A percentile compares a stretch with the other conserved stretches of the same genome.
Conservation (phyloP, 192 early-diverging fungal genomes). For the Spizellomyces sp. region DNA sequence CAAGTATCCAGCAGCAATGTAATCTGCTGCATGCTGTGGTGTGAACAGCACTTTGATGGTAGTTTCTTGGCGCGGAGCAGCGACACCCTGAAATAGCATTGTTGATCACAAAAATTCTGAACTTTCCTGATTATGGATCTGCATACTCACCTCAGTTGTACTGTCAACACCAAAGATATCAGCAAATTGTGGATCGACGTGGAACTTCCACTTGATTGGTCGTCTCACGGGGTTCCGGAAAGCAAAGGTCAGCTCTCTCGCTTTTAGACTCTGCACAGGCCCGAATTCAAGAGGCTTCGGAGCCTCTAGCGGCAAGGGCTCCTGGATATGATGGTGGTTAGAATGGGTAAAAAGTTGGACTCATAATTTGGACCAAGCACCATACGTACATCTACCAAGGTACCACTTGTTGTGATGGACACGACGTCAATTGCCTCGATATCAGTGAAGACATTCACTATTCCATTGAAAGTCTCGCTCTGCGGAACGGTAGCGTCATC, state of each 20-base stretch:
- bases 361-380: background rate
- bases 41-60: constrained; percentile 40
- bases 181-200: constrained; percentile 36
- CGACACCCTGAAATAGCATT: constrained; percentile 21
- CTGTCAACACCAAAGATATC: constrained; percentile 45
- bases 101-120: too few relatives aligned
- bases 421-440: constrained; percentile 25
- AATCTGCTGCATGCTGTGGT: constrained; percentile 38
- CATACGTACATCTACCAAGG: constrained; percentile 45
- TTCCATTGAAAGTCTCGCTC: constrained; percentile 31
- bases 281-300: constrained; percentile 48
- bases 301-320: constrained; percentile 35
- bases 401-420: constrained; percentile 32
- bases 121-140: background rate
- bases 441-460: constrained; percentile 25
- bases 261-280: constrained; percentile 29
- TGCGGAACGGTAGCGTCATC: constrained; percentile 39
- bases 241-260: constrained; percentile 22
- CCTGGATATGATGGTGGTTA: constrained; percentile 28
- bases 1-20: constrained; percentile 37
- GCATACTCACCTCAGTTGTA: constrained; percentile 17
- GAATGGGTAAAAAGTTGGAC: background rate
- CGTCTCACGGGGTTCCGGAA: constrained; percentile 51
- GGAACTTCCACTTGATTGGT: constrained; percentile 43
- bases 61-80: constrained; percentile 18